Evolutionary conservation across 1,139 yeast species (phyloP).

Genomic region (Yarrowia galli): DNA sequence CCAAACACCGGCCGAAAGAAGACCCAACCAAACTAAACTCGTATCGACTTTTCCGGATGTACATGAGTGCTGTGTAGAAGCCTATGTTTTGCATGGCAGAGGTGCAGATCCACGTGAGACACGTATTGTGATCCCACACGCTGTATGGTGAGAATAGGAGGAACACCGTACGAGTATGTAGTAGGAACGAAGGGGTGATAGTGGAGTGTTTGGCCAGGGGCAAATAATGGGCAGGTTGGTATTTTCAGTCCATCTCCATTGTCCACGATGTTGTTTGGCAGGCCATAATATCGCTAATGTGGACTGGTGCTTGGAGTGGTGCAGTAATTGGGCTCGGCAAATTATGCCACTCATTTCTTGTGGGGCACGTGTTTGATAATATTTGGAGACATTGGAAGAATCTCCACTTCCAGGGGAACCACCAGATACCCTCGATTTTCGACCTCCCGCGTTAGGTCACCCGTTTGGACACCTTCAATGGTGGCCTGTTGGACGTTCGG

Average conservation of each 20-base stretch:
- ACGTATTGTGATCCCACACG: neutral
- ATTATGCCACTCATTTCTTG: neutral
- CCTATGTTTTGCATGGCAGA: slow-evolving; percentile 1
- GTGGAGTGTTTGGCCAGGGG: neutral
- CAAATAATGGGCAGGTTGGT: neutral
- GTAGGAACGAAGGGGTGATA: neutral
- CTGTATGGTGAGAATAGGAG: neutral
- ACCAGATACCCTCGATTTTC: neutral
- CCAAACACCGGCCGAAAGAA: neutral
- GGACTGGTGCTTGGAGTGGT: too few species aligned
- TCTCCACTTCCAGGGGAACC: neutral
- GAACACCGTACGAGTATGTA: neutral
- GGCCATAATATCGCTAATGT: neutral
- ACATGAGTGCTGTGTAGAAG: slow-evolving; percentile 14
- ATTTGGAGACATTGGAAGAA: neutral
- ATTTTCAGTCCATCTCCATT: neutral
- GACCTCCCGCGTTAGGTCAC: neutral
- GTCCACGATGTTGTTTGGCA: neutral
- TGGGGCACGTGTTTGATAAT: neutral
- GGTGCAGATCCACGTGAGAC: slow-evolving; percentile 3
- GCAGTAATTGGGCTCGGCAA: neutral
- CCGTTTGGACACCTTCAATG: neutral
- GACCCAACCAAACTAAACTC: neutral
- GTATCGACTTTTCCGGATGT: neutral
- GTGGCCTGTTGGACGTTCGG: neutral